Evolutionary conservation across 2,329 filamentous ascomycete genomes (phyloP).

Genomic region (Amauroascus niger): DNA sequence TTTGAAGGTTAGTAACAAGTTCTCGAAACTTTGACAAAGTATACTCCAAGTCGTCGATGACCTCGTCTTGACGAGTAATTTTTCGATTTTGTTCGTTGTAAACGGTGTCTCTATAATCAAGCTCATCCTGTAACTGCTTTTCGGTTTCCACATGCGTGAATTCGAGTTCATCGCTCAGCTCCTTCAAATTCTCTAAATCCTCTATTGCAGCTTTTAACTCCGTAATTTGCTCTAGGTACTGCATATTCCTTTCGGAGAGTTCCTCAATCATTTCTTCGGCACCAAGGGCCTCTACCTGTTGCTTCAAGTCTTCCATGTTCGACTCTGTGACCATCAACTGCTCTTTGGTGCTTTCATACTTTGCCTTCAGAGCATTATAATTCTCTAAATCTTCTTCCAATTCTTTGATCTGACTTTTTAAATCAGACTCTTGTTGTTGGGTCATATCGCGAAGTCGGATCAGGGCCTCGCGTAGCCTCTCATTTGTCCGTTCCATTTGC

Average conservation of each 20-base stretch:
- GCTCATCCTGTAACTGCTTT: slow-evolving; percentile 86
- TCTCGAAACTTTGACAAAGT: slow-evolving; percentile 82
- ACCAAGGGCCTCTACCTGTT: slow-evolving; percentile 81
- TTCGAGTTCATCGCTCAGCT: slow-evolving; percentile 90
- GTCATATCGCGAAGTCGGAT: slow-evolving; percentile 77
- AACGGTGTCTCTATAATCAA: slow-evolving; percentile 76
- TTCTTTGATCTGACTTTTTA: slow-evolving; percentile 62
- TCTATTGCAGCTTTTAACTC: slow-evolving; percentile 73
- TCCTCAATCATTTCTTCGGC: slow-evolving; percentile 93
- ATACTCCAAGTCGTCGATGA: slow-evolving; percentile 79
- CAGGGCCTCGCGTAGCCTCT: slow-evolving; percentile 75
- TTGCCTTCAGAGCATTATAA: slow-evolving; percentile 54
- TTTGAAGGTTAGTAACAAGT: slow-evolving; percentile 74
- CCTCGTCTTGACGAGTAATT: slow-evolving; percentile 64
- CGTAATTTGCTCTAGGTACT: slow-evolving; percentile 70
- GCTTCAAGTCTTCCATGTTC: slow-evolving; percentile 72
- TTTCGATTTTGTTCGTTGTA: slow-evolving; percentile 72
- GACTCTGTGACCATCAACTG: slow-evolving; percentile 63
- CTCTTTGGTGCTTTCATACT: slow-evolving; percentile 61
- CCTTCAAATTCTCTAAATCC: slow-evolving; percentile 79
- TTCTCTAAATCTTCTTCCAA: slow-evolving; percentile 66
- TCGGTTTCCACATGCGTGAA: slow-evolving; percentile 86
- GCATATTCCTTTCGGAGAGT: slow-evolving; percentile 76
- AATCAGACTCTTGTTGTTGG: slow-evolving; percentile 71
- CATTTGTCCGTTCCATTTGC: slow-evolving; percentile 83